Conservation (phyloP, 202 grass and related monocot species). For the Bolboschoenoplectus hybrid region DNA sequence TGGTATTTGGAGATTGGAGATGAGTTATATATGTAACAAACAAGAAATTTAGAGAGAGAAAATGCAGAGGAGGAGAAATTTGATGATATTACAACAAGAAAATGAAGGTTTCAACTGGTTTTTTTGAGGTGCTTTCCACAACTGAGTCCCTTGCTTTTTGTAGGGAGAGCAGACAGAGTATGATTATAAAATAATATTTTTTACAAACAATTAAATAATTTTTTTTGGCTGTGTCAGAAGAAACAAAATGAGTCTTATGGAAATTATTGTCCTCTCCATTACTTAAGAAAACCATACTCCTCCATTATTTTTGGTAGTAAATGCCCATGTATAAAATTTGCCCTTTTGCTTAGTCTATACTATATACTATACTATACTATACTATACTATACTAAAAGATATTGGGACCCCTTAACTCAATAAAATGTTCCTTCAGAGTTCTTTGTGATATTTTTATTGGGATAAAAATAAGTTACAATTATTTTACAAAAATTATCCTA, state of each 20-base stretch:
- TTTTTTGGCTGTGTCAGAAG: neutral
- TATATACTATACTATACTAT: neutral
- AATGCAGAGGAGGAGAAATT: neutral
- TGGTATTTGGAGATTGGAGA: neutral
- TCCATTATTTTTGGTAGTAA: neutral
- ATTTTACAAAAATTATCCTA: neutral
- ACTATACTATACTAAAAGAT: too few relatives aligned
- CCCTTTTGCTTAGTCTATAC: neutral
- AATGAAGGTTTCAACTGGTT: slow-evolving; percentile 18
- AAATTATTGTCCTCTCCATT: slow-evolving; percentile 20
- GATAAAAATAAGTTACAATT: neutral
- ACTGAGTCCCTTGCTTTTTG: slow-evolving; percentile 13
- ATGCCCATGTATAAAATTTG: neutral
- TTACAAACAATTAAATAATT: neutral
- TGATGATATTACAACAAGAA: slow-evolving; percentile 3
- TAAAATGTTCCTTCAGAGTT: neutral
- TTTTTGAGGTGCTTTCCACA: slow-evolving; percentile 2
- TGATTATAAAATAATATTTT: neutral
- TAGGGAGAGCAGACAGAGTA: neutral
- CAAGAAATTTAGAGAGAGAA: slow-evolving; percentile 1
- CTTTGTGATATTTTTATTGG: neutral
- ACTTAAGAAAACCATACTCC: too few relatives aligned
- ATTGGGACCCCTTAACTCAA: neutral
- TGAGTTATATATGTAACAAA: neutral
- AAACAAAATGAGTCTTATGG: neutral